Base-by-base conservation (phyloP, 148 eudicot genomes). In the Silene conica region DNA sequence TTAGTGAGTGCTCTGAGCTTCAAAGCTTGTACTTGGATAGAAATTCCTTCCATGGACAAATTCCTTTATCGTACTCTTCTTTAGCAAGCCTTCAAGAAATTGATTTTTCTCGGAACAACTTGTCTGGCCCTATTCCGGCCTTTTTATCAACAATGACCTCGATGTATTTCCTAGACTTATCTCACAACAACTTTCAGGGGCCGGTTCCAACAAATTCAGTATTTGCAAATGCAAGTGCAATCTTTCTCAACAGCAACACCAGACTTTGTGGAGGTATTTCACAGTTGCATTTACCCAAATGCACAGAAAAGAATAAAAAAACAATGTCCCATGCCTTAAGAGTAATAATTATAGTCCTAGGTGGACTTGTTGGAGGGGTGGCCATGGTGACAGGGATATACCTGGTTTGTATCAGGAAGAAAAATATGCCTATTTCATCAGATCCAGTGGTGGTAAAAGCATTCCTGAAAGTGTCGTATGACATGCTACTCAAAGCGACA, bases 51-150 rank as follows among this genome's bases (percentile, higher is more conserved):
- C 54, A 74, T 8, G 90, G 87, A 15, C 7, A 58, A 0, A 73
- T 85, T 31, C 86, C 81, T 34, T 34, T 58, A 25, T 75, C 84
- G 4, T 74, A 81, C 2, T 58, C 55, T 21, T 16, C 41, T 55
- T 41, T 87, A 61, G 73, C 61, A 59, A 83, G 78, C 66, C 11
- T 83, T 5, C 71, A 16, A 52, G n/a, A 16, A 4, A 7, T 85
- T 23, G 11, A 85, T 73, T 79, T 87, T 61, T 87, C 88, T 8
- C 71, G 10, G 13, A 87, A 87, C 62, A 78, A 83, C 8, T 70
- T 85, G 18, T 81, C 85, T 0, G 85, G 88, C 2, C 23, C 63
- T 15, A 83, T 83, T 50, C 88, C 88, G 16, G 60, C 15, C 25
- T 82, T 50, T 61, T 63, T 85, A 11, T 81, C 70, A 12, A 58